phyloP scores from a whole-genome alignment of 768 basidiomycete genomes.

The Mycena galericulata region DNA sequence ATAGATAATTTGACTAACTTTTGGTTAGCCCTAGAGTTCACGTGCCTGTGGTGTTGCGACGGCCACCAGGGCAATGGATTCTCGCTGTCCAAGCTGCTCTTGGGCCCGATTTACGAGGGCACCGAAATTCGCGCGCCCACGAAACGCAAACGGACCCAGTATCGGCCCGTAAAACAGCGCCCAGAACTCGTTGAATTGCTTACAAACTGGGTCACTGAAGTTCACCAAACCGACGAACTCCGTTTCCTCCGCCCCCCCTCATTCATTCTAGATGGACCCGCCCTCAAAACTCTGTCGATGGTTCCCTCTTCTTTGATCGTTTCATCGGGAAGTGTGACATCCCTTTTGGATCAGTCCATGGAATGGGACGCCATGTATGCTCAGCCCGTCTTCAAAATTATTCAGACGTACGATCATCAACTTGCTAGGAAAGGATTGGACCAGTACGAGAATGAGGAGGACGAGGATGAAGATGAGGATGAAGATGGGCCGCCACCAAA shows the following conservation, averaged over 20 bases:
- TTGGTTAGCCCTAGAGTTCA: background rate
- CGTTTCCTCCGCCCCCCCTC: conserved; percentile 30
- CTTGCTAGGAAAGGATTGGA: too few relatives aligned
- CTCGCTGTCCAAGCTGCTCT: background rate
- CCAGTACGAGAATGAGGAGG: too few relatives aligned
- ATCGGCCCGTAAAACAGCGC: conserved; percentile 30
- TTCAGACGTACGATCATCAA: too few relatives aligned
- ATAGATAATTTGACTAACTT: background rate
- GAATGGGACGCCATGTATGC: too few relatives aligned
- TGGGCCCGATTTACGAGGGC: background rate
- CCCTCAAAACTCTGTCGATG: too few relatives aligned
- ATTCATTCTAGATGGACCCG: too few relatives aligned
- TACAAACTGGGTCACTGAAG: conserved; percentile 32
- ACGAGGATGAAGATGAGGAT: too few relatives aligned
- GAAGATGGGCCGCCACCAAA: too few relatives aligned
- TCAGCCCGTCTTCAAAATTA: too few relatives aligned
- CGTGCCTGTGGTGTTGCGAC: conserved; percentile 16
- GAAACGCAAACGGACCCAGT: background rate
- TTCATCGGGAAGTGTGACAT: too few relatives aligned
- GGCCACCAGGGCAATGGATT: background rate
- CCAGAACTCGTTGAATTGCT: conserved; percentile 24
- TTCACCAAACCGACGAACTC: conserved; percentile 3
- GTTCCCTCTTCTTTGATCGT: too few relatives aligned
- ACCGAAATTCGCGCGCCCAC: background rate
- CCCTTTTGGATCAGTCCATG: too few relatives aligned